These are phyloP conservation scores for Eustoma russellianum DNA, from an alignment of 257 asterid species.

Conservation along the genomic window DNA sequence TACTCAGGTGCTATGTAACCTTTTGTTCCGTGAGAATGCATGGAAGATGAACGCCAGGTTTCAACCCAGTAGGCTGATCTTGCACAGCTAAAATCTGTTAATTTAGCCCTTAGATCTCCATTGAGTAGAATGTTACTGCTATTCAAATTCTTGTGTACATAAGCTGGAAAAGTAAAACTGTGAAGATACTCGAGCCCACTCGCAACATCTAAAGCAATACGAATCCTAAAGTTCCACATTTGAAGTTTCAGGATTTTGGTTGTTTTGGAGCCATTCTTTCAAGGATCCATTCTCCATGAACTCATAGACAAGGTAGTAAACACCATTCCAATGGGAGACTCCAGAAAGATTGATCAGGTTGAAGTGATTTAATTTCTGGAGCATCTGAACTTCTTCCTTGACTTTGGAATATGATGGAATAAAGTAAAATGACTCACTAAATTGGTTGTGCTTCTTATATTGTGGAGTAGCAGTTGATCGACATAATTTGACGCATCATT, in stretches of 20 bases:
- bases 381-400: slow-evolving; percentile 46
- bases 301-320: slow-evolving; percentile 50
- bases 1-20: slow-evolving; percentile 67
- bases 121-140: slow-evolving; percentile 42
- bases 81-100: slow-evolving; percentile 45
- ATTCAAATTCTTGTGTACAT: slow-evolving; percentile 52
- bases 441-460: no score
- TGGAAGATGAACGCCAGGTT: slow-evolving; percentile 16
- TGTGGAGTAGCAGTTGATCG: no score
- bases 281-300: slow-evolving; percentile 58
- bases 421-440: no score
- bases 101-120: slow-evolving; percentile 50
- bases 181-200: slow-evolving; percentile 65
- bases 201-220: slow-evolving; percentile 60
- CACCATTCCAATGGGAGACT: slow-evolving; percentile 28
- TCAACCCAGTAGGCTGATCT: slow-evolving; percentile 18
- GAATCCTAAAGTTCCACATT: slow-evolving; percentile 48
- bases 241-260: slow-evolving; percentile 15
- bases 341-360: slow-evolving; percentile 57
- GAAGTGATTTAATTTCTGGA: slow-evolving; percentile 47
- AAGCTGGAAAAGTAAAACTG: slow-evolving; percentile 52
- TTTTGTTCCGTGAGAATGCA: slow-evolving; percentile 23
- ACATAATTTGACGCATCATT: no score
- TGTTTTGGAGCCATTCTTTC: slow-evolving; percentile 38
- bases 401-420: no score